Evolutionary conservation across 2,329 filamentous ascomycete species (phyloP).

Genomic region (Aspergillus sp.): DNA sequence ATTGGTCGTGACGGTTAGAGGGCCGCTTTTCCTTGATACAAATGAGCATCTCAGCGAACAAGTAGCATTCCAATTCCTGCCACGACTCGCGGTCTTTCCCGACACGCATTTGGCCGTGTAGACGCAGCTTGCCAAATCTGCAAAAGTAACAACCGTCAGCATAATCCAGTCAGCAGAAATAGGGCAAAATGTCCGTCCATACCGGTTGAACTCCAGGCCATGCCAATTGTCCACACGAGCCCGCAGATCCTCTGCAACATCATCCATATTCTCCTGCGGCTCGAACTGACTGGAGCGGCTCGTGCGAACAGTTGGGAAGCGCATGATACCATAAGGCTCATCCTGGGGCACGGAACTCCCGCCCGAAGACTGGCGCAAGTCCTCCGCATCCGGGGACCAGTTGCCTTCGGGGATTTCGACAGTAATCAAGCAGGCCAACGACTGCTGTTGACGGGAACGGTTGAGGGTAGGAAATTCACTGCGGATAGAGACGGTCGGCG

Average conservation of each 20-base stretch:
- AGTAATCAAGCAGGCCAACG: conserved; percentile 85
- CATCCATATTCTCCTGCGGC: conserved; percentile 65
- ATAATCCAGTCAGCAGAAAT: background rate
- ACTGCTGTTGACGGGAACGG: conserved; percentile 87
- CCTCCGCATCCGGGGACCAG: conserved; percentile 79
- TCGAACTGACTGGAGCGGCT: conserved; percentile 64
- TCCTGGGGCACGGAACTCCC: conserved; percentile 41
- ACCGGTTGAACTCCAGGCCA: conserved; percentile 80
- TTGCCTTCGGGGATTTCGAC: conserved; percentile 89
- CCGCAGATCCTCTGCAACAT: conserved; percentile 77
- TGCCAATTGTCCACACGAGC: conserved; percentile 97
- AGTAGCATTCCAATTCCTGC: conserved; percentile 95
- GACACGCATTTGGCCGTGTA: conserved; percentile 83
- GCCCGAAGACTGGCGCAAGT: conserved; percentile 51
- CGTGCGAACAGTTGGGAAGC: conserved; percentile 34
- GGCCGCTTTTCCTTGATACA: conserved; percentile 96
- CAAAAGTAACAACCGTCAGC: background rate
- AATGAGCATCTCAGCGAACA: conserved; percentile 98
- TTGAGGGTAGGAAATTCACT: conserved; percentile 95
- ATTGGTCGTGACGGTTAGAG: conserved; percentile 45
- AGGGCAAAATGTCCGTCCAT: conserved; percentile 9
- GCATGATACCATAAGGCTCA: conserved; percentile 47
- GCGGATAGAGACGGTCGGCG: conserved; percentile 84
- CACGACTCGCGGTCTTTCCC: conserved; percentile 94
- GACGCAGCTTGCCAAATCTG: conserved; percentile 81